These are phyloP conservation scores for Hydnomerulius pinastri DNA, from an alignment of 768 basidiomycete genomes.

Conservation along the genomic window DNA sequence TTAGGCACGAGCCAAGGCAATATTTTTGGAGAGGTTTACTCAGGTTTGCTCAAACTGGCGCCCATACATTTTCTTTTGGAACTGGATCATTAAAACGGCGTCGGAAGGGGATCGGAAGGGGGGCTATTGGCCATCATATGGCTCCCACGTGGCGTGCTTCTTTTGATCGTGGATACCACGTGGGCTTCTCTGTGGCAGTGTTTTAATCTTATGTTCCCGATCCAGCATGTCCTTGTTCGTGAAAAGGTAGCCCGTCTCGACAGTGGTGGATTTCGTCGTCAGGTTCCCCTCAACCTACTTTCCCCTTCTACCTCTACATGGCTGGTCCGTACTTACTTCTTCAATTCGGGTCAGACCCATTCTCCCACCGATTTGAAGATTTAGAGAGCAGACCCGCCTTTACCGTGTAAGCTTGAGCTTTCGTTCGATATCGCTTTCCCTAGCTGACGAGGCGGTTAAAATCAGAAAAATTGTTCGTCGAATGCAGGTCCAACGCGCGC, in stretches of 20 bases:
- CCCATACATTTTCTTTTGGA: background rate
- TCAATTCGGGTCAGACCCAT: slow-evolving; percentile 66
- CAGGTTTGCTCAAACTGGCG: background rate
- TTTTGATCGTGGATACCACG: slow-evolving; percentile 26
- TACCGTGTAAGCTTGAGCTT: slow-evolving; percentile 53
- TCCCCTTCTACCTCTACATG: slow-evolving; percentile 32
- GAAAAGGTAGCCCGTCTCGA: slow-evolving; percentile 29
- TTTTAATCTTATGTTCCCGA: slow-evolving; percentile 34
- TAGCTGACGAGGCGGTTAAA: slow-evolving; percentile 2
- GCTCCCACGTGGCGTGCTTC: slow-evolving; percentile 38
- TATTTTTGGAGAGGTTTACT: no score
- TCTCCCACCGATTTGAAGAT: slow-evolving; percentile 63
- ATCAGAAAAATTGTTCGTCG: slow-evolving; percentile 25
- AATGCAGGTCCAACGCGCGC: background rate
- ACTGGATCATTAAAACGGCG: background rate
- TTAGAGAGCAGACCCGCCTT: slow-evolving; percentile 64
- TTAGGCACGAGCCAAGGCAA: background rate
- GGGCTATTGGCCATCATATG: slow-evolving; percentile 14
- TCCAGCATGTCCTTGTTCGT: slow-evolving; percentile 44
- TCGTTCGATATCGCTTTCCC: background rate
- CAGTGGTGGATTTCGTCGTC: slow-evolving; percentile 14
- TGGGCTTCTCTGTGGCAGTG: slow-evolving; percentile 34
- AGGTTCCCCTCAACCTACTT: slow-evolving; percentile 19
- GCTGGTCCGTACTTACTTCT: slow-evolving; percentile 49
- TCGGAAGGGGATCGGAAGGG: slow-evolving; percentile 6